A percentile compares a stretch with the other conserved stretches of the same genome.
phyloP scores from a whole-genome alignment of 805 yeast genomes.

The Schwanniomyces pseudopolymorphus region DNA sequence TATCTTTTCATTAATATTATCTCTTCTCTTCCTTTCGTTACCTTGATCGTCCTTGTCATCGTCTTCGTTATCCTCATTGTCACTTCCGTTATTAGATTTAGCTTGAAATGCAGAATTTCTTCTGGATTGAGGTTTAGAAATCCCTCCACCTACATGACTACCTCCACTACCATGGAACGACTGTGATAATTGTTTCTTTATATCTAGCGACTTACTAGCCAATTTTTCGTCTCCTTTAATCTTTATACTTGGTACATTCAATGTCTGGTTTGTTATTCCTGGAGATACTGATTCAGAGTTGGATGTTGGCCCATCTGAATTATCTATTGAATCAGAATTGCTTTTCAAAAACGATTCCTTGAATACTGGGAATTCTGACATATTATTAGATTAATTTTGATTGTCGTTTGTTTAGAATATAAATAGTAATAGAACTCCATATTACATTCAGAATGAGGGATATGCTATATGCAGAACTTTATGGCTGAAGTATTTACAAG shows the following conservation, averaged over 20 bases:
- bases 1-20: slow-evolving; percentile 44
- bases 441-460: no score
- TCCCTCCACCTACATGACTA: slow-evolving; percentile 28
- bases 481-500: no score
- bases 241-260: slow-evolving; percentile 27
- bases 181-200: slow-evolving; percentile 42
- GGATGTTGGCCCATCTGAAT: slow-evolving; percentile 6
- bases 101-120: slow-evolving; percentile 29
- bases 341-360: slow-evolving; percentile 15
- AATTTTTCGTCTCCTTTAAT: slow-evolving; percentile 26
- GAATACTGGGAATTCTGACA: slow-evolving; percentile 17
- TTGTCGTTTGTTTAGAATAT: not conserved
- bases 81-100: slow-evolving; percentile 20
- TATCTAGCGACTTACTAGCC: slow-evolving; percentile 32
- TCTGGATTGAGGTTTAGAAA: slow-evolving; percentile 38
- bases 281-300: slow-evolving; percentile 15
- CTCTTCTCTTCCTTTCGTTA: slow-evolving; percentile 42
- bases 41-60: slow-evolving; percentile 34
- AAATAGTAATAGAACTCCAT: not conserved
- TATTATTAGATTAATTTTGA: not conserved
- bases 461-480: no score
- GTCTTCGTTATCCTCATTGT: slow-evolving; percentile 18
- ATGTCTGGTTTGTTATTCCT: slow-evolving; percentile 11
- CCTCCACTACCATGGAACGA: slow-evolving; percentile 27
- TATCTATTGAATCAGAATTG: slow-evolving; percentile 6